Evolutionary conservation across 2,329 filamentous ascomycete species (phyloP), one percentile per base, ranked within the genome.

Genomic region (Tolypocladium pustulatum): DNA sequence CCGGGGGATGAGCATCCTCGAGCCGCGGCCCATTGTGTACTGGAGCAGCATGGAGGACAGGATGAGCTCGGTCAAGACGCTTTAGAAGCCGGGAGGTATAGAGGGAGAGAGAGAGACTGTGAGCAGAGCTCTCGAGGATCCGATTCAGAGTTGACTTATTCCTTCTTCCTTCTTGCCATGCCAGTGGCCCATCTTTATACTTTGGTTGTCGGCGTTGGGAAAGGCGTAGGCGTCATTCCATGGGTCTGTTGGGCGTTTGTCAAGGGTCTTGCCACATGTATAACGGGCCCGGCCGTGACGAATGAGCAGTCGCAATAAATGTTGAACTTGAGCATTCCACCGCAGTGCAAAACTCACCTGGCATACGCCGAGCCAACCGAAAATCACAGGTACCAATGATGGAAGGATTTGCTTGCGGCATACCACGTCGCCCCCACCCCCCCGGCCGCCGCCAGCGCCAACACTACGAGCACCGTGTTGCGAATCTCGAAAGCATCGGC

Each of bases 1-100:
- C 12, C 74, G 73, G 56, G 81, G 82, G 65, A 73, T 86, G 10
- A 76, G 74, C 64, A 73, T 87, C 22, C 76, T 87, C 32, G 84
- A 87, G 71, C 84, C 84, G 2, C 73, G 84, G 51, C 84, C 84
- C 13, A 76, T 85, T 40, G 81, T 85, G 57, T 85, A 84, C 72
- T 86, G 83, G 79, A 81, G 80, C 63, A 81, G 84, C 43, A 69
- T 86, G 54, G 83, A 86, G 71, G 83, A 85, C 73, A 76, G 82
- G 57, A 83, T 85, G 68, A 73, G 74, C 51, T 72, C 71, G 22
- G 32, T 25, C 40, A 6, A 1, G 49, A 20, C 49, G 8, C 49
- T 22, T 3, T 52, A 22, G 2, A 46, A 15, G 41, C 10, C n/a
- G 41, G 13, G 41, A 25, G 41, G 6, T n/a, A 17, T 6, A 7